These are phyloP conservation scores for Lepidium campestre DNA, from an alignment of 441 rosid genomes.

Conservation along the genomic window DNA sequence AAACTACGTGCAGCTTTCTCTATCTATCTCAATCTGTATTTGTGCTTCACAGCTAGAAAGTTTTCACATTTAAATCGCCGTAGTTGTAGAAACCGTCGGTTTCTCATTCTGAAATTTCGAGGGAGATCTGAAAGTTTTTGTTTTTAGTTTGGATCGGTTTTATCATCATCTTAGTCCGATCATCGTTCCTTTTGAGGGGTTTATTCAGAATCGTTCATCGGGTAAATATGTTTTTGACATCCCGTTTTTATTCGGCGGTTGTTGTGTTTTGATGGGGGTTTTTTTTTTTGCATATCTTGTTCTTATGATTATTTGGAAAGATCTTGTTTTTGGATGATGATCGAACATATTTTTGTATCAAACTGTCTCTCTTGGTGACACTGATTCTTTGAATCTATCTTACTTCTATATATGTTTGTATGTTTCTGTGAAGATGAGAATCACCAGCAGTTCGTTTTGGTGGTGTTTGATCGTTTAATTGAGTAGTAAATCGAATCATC, in stretches of 20 bases:
- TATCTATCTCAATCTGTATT: background rate
- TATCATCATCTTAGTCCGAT: constrained; percentile 10
- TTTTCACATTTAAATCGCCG: constrained; percentile 21
- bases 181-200: constrained; percentile 5
- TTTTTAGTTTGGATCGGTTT: constrained; percentile 20
- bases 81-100: constrained; percentile 9
- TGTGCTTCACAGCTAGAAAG: constrained; percentile 25
- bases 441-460: constrained; percentile 2
- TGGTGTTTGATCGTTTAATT: background rate
- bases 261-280: constrained; percentile 15
- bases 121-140: constrained; percentile 27
- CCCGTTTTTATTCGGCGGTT: constrained; percentile 9
- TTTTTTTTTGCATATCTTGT: background rate
- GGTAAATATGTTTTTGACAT: constrained; percentile 14
- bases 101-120: constrained; percentile 8
- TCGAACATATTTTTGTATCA: background rate
- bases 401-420: background rate
- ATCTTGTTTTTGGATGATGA: constrained; percentile 17
- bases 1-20: constrained; percentile 5
- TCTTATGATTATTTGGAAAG: constrained; percentile 8
- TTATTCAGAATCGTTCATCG: constrained; percentile 10
- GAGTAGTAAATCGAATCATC: background rate
- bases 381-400: background rate
- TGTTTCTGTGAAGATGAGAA: background rate
- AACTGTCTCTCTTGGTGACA: background rate